Conservation (phyloP, 768 basidiomycete genomes). For the Rhodotorula graminis region DNA sequence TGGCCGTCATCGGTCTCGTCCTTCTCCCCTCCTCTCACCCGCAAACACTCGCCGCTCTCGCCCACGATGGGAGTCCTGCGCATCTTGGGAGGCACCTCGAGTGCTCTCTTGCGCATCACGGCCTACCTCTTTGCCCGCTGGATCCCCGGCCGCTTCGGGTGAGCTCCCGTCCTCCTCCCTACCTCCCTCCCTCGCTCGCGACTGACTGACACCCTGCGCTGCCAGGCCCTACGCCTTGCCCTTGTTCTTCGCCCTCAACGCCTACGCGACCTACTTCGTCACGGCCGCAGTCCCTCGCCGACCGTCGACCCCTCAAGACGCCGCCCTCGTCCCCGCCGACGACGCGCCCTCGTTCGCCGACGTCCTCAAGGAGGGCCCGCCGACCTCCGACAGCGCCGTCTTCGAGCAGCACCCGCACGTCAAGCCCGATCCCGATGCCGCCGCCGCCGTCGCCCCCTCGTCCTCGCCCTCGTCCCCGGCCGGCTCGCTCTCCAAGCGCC, state of each 20-base stretch:
- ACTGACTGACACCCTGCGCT: background rate
- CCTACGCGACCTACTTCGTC: constrained; percentile 1
- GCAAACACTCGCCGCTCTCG: background rate
- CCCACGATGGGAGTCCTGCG: background rate
- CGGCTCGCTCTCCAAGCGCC: constrained; percentile 13
- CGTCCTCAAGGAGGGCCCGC: constrained; percentile 12
- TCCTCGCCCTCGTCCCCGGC: background rate
- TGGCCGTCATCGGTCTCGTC: no score
- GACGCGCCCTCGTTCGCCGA: constrained; percentile 30
- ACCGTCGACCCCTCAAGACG: constrained; percentile 20
- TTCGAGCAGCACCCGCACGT: constrained; percentile 26
- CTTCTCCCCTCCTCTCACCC: no score
- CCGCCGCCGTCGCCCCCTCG: background rate
- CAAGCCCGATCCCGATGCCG: constrained; percentile 7
- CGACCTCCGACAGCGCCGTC: constrained; percentile 1
- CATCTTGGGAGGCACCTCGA: background rate
- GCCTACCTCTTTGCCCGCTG: constrained; percentile 28
- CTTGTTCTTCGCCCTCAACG: constrained; percentile 19
- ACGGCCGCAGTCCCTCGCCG: constrained; percentile 8
- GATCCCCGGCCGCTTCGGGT: constrained; percentile 33
- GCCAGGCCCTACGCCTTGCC: constrained; percentile 25
- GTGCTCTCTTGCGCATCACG: constrained; percentile 11
- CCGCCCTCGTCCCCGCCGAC: constrained; percentile 23
- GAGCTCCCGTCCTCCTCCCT: background rate
- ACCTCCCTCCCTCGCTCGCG: background rate